These are phyloP conservation scores for Trypanosoma conorhini DNA, from an alignment of 208 protist species.

Conservation along the genomic window DNA sequence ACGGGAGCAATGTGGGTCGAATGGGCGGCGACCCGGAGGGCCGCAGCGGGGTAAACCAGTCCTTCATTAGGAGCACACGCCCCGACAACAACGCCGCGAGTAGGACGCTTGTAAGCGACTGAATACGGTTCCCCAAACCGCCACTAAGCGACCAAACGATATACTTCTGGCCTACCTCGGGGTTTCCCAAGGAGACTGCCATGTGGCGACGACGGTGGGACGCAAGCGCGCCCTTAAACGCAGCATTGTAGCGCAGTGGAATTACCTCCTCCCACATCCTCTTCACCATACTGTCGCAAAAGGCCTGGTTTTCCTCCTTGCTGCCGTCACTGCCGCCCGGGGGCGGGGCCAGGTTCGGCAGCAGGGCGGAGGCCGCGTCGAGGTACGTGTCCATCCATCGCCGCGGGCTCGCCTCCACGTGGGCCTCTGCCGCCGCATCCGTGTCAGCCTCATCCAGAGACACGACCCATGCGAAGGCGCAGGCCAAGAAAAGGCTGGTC, in stretches of 20 bases:
- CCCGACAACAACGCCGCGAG: conserved; percentile 29
- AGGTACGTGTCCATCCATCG: conserved; percentile 19
- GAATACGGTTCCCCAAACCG: conserved; percentile 36
- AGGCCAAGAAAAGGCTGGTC: neutral
- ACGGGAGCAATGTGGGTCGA: conserved; percentile 18
- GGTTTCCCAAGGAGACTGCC: conserved; percentile 18
- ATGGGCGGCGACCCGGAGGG: neutral
- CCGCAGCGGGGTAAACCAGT: conserved; percentile 36
- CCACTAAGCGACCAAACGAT: conserved; percentile 40
- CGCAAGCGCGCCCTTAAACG: conserved; percentile 12
- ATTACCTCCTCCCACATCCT: conserved; percentile 27
- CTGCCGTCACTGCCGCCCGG: conserved; percentile 7
- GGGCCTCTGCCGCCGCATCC: neutral
- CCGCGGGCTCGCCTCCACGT: neutral
- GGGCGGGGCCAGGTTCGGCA: neutral
- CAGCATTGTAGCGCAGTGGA: conserved; percentile 7
- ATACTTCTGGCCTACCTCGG: conserved; percentile 28
- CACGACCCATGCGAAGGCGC: neutral
- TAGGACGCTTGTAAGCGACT: conserved; percentile 26
- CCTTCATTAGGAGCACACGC: conserved; percentile 36
- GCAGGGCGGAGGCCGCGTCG: conserved; percentile 4
- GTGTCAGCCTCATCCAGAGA: neutral
- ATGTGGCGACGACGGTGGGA: conserved; percentile 20
- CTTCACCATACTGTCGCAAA: conserved; percentile 18
- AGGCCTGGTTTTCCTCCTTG: conserved; percentile 3